Percentiles rank a stretch among this genome's conserved stretches.
Conservation (phyloP, 2,329 filamentous ascomycete species). For the Juglanconis oblonga region DNA sequence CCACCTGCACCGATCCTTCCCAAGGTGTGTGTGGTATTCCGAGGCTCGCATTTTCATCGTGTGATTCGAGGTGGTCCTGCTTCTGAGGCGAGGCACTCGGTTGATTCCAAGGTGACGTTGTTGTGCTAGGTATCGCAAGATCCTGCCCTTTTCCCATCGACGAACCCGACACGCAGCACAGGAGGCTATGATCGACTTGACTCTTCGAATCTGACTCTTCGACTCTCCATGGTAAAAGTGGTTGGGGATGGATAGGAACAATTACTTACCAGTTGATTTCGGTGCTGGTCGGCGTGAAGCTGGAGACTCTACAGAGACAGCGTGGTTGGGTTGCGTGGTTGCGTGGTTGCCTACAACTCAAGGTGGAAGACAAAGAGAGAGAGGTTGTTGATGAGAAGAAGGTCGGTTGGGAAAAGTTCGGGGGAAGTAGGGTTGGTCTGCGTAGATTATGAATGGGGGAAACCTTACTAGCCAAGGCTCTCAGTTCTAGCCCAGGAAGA, state of each 20-base stretch:
- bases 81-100: neutral
- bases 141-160: neutral
- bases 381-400: slow-evolving; percentile 3
- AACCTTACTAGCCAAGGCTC: slow-evolving; percentile 7
- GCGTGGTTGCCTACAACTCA: slow-evolving; percentile 1
- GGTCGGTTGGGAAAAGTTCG: neutral
- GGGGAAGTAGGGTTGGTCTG: slow-evolving; percentile 9
- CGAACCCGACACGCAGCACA: neutral
- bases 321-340: neutral
- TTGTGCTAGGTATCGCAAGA: neutral
- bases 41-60: too few species aligned
- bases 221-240: slow-evolving; percentile 4
- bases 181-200: neutral
- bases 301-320: neutral
- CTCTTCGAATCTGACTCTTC: slow-evolving; percentile 1
- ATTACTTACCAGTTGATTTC: slow-evolving; percentile 11
- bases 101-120: neutral
- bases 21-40: too few species aligned
- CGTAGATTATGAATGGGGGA: slow-evolving; percentile 4
- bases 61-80: too few species aligned
- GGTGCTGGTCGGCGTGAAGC: neutral
- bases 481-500: slow-evolving; percentile 7
- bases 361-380: neutral
- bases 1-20: too few species aligned
- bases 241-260: neutral